Evolutionary conservation across 2,329 filamentous ascomycete genomes (phyloP).

Genomic region (Berkeleyomyces rouxiae): DNA sequence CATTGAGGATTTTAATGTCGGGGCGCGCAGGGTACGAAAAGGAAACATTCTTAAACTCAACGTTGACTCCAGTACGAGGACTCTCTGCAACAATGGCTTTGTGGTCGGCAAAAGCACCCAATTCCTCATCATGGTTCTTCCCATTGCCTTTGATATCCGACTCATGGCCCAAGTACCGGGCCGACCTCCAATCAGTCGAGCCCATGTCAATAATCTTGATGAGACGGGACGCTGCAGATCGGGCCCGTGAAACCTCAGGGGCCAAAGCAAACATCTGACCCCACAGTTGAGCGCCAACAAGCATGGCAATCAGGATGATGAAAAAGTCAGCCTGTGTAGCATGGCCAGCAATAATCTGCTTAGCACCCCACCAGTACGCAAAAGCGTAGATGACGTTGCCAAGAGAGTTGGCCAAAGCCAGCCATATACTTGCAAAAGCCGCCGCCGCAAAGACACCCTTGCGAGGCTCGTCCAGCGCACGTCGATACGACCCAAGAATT

Average conservation of each 20-base stretch:
- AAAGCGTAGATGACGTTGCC: slow-evolving; percentile 57
- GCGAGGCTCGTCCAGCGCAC: slow-evolving; percentile 32
- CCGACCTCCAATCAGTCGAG: slow-evolving; percentile 15
- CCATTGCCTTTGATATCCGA: slow-evolving; percentile 16
- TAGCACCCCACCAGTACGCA: slow-evolving; percentile 67
- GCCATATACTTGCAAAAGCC: slow-evolving; percentile 38
- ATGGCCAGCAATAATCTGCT: slow-evolving; percentile 47
- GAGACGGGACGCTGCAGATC: slow-evolving; percentile 42
- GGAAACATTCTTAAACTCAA: slow-evolving; percentile 40
- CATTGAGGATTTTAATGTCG: slow-evolving; percentile 37
- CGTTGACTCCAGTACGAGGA: slow-evolving; percentile 19
- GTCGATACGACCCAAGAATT: slow-evolving; percentile 35
- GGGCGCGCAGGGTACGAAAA: slow-evolving; percentile 52
- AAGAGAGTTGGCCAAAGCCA: slow-evolving; percentile 41
- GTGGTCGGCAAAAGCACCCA: slow-evolving; percentile 11
- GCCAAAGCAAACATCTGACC: slow-evolving; percentile 60
- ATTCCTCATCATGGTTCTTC: slow-evolving; percentile 25
- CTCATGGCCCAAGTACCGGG: slow-evolving; percentile 13
- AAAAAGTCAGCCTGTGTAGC: slow-evolving; percentile 55
- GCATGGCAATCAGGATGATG: slow-evolving; percentile 53
- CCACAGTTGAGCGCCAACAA: slow-evolving; percentile 57
- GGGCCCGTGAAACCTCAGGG: slow-evolving; percentile 55
- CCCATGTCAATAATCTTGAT: slow-evolving; percentile 33
- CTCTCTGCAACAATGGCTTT: slow-evolving; percentile 11
- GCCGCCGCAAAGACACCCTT: slow-evolving; percentile 36